Conservation (phyloP, 225 moss, liverwort and hornwort genomes). For the Bryoerythrophyllum caledonicum region DNA sequence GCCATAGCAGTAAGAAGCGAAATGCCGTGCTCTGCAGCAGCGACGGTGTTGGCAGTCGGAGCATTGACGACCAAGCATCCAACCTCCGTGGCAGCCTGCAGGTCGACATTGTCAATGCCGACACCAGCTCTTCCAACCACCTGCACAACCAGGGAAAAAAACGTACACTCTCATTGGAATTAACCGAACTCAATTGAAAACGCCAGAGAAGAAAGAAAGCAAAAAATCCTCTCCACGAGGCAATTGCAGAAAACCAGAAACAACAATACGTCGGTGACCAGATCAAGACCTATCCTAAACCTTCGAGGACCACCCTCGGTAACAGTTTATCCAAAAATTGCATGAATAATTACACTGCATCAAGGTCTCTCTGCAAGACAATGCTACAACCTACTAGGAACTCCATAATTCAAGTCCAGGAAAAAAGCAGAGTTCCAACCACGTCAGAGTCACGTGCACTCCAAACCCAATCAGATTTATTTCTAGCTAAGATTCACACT, state of each 20-base stretch:
- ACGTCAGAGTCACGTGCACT: background rate
- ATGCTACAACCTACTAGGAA: background rate
- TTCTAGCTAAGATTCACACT: background rate
- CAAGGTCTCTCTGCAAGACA: background rate
- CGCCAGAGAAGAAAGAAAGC: background rate
- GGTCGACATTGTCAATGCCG: conserved; percentile 96
- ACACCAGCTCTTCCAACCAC: conserved; percentile 98
- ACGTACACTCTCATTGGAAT: background rate
- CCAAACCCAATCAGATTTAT: background rate
- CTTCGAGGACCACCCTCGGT: background rate
- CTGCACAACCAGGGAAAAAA: conserved; percentile 12
- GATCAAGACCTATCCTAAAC: background rate
- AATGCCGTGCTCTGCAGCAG: conserved; percentile 95
- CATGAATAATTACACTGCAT: background rate
- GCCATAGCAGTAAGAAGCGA: conserved; percentile 82
- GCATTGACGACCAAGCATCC: conserved; percentile 98
- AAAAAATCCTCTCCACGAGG: background rate
- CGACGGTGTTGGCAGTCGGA: conserved; percentile 97
- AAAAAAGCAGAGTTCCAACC: background rate
- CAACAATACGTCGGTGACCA: background rate
- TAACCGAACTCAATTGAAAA: no score
- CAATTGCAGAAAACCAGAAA: background rate
- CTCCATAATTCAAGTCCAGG: background rate
- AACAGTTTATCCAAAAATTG: background rate
- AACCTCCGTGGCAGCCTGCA: conserved; percentile 96